Evolutionary conservation across 805 yeast species (phyloP).

Genomic region (Cyberlindnera nakhonratchasimensis): DNA sequence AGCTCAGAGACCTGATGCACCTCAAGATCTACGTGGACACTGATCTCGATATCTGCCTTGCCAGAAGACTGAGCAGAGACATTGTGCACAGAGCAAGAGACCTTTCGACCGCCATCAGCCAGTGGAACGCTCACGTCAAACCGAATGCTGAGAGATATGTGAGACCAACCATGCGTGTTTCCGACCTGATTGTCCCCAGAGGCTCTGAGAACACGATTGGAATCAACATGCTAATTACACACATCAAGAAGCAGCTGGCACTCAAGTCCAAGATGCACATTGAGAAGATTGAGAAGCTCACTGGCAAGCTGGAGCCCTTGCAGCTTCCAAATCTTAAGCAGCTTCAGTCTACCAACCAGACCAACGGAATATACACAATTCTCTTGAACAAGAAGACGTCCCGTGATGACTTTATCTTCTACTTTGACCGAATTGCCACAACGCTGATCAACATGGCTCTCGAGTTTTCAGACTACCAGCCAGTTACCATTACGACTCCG

Average conservation of each 20-base stretch:
- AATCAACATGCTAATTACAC: slow-evolving; percentile 72
- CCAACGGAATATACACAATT: slow-evolving; percentile 67
- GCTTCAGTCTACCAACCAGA: slow-evolving; percentile 55
- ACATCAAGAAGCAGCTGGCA: slow-evolving; percentile 67
- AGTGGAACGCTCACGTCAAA: slow-evolving; percentile 89
- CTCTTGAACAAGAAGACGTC: slow-evolving; percentile 51
- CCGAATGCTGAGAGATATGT: slow-evolving; percentile 82
- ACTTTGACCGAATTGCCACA: slow-evolving; percentile 78
- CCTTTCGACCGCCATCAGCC: slow-evolving; percentile 72
- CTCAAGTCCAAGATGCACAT: slow-evolving; percentile 67
- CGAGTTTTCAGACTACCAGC: slow-evolving; percentile 44
- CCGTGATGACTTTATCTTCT: slow-evolving; percentile 79
- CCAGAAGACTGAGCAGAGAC: slow-evolving; percentile 84
- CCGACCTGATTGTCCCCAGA: slow-evolving; percentile 88
- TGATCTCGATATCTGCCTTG: slow-evolving; percentile 87
- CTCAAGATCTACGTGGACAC: slow-evolving; percentile 90
- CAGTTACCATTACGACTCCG: slow-evolving; percentile 41
- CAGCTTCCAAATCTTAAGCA: slow-evolving; percentile 22
- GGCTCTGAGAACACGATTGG: slow-evolving; percentile 84
- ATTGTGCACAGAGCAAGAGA: slow-evolving; percentile 85
- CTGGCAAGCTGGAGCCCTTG: slow-evolving; percentile 38
- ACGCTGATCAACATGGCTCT: slow-evolving; percentile 66
- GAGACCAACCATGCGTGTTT: slow-evolving; percentile 69
- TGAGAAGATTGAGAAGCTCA: slow-evolving; percentile 52
- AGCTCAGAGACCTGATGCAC: slow-evolving; percentile 74